Evolutionary conservation across 768 basidiomycete species (phyloP), one percentile per base, ranked within the genome.

Genomic region (Tricholoma bakamatsutake): DNA sequence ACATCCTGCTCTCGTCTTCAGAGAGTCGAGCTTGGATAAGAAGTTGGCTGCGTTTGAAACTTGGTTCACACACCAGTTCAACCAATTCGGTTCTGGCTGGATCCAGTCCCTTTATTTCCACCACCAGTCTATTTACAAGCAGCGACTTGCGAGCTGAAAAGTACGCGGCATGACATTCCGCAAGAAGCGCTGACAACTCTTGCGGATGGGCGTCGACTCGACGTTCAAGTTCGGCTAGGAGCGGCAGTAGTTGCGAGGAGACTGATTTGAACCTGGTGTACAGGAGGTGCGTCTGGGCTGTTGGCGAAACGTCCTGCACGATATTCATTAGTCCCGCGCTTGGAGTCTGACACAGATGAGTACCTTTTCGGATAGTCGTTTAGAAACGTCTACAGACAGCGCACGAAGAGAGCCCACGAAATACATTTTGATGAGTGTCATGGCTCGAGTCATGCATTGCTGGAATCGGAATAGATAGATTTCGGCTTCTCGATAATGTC

Each of bases 351-450:
- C 28, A 47, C 37, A 48, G 57, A 50, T 65, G 17, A 10, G 13
- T 56, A 86, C 90, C 77, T 87, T 89, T 57, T 95, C 93, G 2
- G 77, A 77, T 45, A 95, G 67, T 9, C 88, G 81, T 62, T 80
- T 88, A 1, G 80, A 80, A 18, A 96, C 81, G 62, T 98, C 96
- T 4, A 81, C 73, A 1, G 88, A 83, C 10, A 97, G 77, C 0
- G 88, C 84, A 39, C 88, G 80, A 5, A 98, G 75, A 7, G 90
- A 88, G 4, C 87, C 88, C 5, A 96, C 85, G 64, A 97, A 98
- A 71, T 89, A 94, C 85, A 98, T 95, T 71, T 91, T 96, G 74
- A 98, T 92, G 43, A 99, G 80, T 0, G 95, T 98, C 96, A 98
- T 98, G 9, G 93, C 90, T 27, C 97, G 84, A 0, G 93, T 97